These are phyloP conservation scores for Xylaria polymorpha DNA, from an alignment of 2,329 filamentous ascomycete genomes.

Conservation along the genomic window DNA sequence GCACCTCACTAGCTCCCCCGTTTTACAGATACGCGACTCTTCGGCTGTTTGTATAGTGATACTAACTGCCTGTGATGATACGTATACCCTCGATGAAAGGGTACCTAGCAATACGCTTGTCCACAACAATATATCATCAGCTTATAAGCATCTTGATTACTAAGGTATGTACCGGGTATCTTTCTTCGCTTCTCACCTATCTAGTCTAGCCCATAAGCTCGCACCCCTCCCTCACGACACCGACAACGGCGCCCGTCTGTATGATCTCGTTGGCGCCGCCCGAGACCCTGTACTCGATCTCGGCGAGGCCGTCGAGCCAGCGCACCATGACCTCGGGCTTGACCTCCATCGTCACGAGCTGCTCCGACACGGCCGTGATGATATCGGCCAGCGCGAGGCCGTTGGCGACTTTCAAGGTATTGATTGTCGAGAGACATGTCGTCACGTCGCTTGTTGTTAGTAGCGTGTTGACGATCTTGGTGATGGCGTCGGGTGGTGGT, in stretches of 20 bases:
- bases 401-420: slow-evolving; percentile 84
- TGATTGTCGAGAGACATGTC: slow-evolving; percentile 87
- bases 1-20: too few relatives aligned
- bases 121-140: not conserved
- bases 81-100: too few relatives aligned
- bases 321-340: slow-evolving; percentile 86
- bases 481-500: slow-evolving; percentile 89
- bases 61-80: too few relatives aligned
- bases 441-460: slow-evolving; percentile 88
- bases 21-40: too few relatives aligned
- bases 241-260: slow-evolving; percentile 93
- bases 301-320: slow-evolving; percentile 91
- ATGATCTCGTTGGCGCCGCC: slow-evolving; percentile 87
- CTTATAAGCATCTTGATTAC: slow-evolving; percentile 7
- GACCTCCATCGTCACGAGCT: slow-evolving; percentile 84
- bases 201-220: slow-evolving; percentile 67
- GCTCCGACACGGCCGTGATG: slow-evolving; percentile 84
- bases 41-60: too few relatives aligned
- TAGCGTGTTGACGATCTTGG: slow-evolving; percentile 84
- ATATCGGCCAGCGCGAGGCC: slow-evolving; percentile 95
- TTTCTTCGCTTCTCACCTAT: not conserved
- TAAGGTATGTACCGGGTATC: slow-evolving; percentile 30
- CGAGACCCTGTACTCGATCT: slow-evolving; percentile 91
- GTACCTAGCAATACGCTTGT: too few relatives aligned
- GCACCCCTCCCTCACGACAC: slow-evolving; percentile 86